Evolutionary conservation across 2,329 filamentous ascomycete genomes (phyloP), one percentile per base, ranked within the genome.

Genomic region (Orbilia blumenaviensis): DNA sequence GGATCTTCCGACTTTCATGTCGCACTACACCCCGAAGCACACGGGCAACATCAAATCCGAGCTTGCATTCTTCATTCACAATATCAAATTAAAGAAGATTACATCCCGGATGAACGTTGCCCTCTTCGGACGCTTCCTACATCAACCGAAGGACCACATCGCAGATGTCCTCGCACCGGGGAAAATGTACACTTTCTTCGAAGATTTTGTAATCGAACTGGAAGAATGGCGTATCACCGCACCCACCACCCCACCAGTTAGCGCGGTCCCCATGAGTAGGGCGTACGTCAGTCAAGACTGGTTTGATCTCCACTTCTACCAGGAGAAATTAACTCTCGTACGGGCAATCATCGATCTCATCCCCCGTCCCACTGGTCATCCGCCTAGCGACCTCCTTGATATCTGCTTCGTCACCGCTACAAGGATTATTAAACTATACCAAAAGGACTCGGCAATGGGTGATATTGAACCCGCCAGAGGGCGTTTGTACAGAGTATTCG

Each of bases 31-130:
- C 38, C 67, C 66, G 0, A 76, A 72, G 27, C 67, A 77, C 25
- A 77, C 73, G 1, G 72, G 72, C 7, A 69, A 64, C 16, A 76
- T 76, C 50, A 76, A 69, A 69, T 76, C 72, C 7, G 73, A 77
- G 23, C 60, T 77, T 6, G 73, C 73, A 10, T 72, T 77, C 50
- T 77, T 77, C 41, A 77, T 77, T 27, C 67, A 77, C 61, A 77
- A 77, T 12, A 77, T 77, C 46, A 77, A 77, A n/a, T 38, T 77
- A 27, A 77, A 77, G 42, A 77, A 71, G 25, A 77, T 77, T 14
- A 77, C 73, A 16, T 72, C 73, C 6, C 52, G 67, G 8, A 77
- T 77, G 73, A 77, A 77, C 29, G 66, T 72, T 27, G 73, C 66
- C 0, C 29, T 77, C n/a, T 77, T 76, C 16, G 64, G 72, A 8